A percentile compares a stretch with the other conserved stretches of the same genome.
These are phyloP conservation scores for Hypholoma fasciculare DNA, from an alignment of 768 basidiomycete genomes.

Conservation along the genomic window DNA sequence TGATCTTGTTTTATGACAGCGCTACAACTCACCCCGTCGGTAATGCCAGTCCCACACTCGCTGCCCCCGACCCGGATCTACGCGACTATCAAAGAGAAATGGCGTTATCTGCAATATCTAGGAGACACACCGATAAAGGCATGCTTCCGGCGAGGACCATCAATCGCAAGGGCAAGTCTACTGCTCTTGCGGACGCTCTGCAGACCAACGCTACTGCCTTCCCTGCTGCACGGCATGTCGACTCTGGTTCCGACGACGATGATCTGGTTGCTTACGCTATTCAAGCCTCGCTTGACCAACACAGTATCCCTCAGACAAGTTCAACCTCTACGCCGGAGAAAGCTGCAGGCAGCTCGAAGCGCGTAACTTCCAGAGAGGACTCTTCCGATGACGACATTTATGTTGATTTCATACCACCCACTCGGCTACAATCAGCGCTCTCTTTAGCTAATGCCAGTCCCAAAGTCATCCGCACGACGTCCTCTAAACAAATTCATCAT, in stretches of 20 bases:
- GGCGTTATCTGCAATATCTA: constrained; percentile 60
- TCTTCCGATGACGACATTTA: constrained; percentile 45
- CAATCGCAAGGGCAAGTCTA: constrained; percentile 33
- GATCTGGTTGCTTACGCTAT: constrained; percentile 24
- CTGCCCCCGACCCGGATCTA: constrained; percentile 57
- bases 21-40: too few relatives aligned
- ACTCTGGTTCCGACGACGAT: constrained; percentile 21
- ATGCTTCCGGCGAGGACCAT: constrained; percentile 27
- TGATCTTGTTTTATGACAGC: not conserved
- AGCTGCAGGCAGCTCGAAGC: not conserved
- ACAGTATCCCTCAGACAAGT: not conserved
- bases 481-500: constrained; percentile 6
- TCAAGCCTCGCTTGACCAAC: constrained; percentile 21
- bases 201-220: constrained; percentile 1
- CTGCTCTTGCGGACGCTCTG: constrained; percentile 47
- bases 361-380: not conserved
- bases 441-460: constrained; percentile 64
- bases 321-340: not conserved
- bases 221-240: constrained; percentile 12
- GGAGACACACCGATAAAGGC: constrained; percentile 44
- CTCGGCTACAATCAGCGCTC: constrained; percentile 64
- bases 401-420: constrained; percentile 36
- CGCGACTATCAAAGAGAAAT: constrained; percentile 59
- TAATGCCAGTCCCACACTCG: constrained; percentile 30
- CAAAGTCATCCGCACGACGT: constrained; percentile 18